phyloP scores from a whole-genome alignment of 129 eudicot species.

The Centrapalus pauciflorus region DNA sequence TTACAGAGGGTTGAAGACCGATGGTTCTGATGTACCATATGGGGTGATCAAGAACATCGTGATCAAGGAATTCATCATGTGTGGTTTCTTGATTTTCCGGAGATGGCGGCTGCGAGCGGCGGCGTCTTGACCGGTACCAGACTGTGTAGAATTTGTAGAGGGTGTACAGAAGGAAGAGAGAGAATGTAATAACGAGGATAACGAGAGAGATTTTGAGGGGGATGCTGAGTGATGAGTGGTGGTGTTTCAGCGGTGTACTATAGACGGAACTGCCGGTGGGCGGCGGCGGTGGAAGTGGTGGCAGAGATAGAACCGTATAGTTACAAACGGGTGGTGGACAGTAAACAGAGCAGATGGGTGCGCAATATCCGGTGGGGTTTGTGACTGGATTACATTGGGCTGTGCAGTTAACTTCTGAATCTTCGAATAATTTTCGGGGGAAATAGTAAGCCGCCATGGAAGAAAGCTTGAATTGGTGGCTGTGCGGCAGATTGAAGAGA shows the following conservation, averaged over 20 bases:
- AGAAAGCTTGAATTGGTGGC: not conserved
- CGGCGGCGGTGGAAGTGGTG: constrained; percentile 13
- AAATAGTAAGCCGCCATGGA: constrained; percentile 26
- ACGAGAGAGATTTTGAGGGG: constrained; percentile 37
- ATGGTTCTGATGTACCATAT: constrained; percentile 57
- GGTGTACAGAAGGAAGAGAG: constrained; percentile 37
- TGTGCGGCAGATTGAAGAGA: not conserved
- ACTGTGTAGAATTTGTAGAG: constrained; percentile 38
- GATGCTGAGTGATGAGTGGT: constrained; percentile 18
- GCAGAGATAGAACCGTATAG: not conserved
- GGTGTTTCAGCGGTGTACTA: not conserved
- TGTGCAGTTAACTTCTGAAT: constrained; percentile 3
- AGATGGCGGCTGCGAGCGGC: constrained; percentile 18
- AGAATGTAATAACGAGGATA: constrained; percentile 29
- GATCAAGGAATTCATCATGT: constrained; percentile 36
- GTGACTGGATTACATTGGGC: constrained; percentile 1
- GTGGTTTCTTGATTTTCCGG: constrained; percentile 24
- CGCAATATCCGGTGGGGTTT: constrained; percentile 13
- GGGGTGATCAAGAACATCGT: constrained; percentile 45
- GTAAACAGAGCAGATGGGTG: constrained; percentile 8
- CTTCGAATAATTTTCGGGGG: constrained; percentile 29
- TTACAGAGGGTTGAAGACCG: constrained; percentile 57
- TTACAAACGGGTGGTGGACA: not conserved
- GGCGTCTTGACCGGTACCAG: constrained; percentile 32
- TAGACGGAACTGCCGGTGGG: constrained; percentile 7